Base-by-base conservation (phyloP, 1,139 yeast genomes). In the Sugiyamaella pinicola region DNA sequence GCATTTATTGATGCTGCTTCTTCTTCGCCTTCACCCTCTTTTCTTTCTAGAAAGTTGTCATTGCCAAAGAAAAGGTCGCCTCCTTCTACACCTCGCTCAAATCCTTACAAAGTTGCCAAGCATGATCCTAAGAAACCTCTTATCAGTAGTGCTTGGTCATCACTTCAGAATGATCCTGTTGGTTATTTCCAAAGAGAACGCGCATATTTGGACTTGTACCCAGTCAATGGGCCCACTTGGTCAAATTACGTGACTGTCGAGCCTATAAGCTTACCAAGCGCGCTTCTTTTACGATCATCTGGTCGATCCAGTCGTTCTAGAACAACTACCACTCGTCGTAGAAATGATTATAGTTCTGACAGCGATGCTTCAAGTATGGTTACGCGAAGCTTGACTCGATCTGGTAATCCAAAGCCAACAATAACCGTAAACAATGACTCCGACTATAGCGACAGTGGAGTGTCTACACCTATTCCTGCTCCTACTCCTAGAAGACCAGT, bases 221-320 rank as follows among this genome's bases (percentile, higher is more conserved):
- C 70, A 4, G 42, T 60, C 40, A 61, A 63, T 53, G 64, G 69
- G 2, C 69, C 68, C 26, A 63, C 69, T 5, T 67, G 69, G 70
- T 59, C 66, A 19, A 62, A 63, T 51, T 61, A 61, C 50, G 60
- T 58, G 22, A 58, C 54, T 35, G 55, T 53, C 10, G 62, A 62
- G 37, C 56, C 57, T 9, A 47, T 51, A 18, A 51, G 26, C 26
- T 19, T 51, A 18, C 54, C 54, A 4, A 37, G 46, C 10, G 40
- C 54, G 4, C 45, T 51, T 22, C 44, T 51, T 18, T n/a, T 47
- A 35, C 26, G 54, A 28, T 40, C 49, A 4, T 40, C 51, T 19
- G 51, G 51, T 18, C 28, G 50, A 21, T 31, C 51, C 15, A 33
- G 29, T 12, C 39, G 44, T n/a, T 33, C 53, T 7, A 34, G 53